Base-by-base conservation (phyloP, 176 grass and related monocot species). In the Rhynchospora breviuscula region DNA sequence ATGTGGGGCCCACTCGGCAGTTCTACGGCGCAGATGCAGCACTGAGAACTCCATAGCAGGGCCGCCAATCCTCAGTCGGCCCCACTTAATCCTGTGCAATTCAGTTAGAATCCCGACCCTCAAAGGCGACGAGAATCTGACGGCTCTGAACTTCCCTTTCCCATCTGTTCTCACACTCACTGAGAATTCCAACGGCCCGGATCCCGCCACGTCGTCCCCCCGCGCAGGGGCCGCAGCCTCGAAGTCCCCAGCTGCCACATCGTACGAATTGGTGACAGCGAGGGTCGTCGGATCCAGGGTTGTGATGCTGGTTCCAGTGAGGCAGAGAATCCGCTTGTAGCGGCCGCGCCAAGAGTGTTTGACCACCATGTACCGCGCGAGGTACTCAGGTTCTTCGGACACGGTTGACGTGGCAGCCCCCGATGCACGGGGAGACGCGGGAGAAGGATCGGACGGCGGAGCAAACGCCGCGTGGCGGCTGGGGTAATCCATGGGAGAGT, bases 331-430 rank as follows among this genome's bases (percentile, higher is more conserved):
- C 78, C 96, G 84, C 85, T 88, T 91, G 86, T 99, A 99, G 74
- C 96, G 87, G 15, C 91, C 96, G 29, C 96, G 81, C 96, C 96
- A 98, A 26, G 96, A 98, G 83, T 98, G 93, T 85, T 98, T 98
- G 83, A 98, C 83, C 26, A 93, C 91, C 79, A 93, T 73, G 86
- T 95, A 93, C 22, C 96, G 85, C 31, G 80, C 84, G 57, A 98
- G 89, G 88, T 98, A 98, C 89, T 98, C 96, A 6, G 96, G 96
- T 87, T 98, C 96, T 87, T 98, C 96, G 51, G 87, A 19, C 26
- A 79, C 76, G 46, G 75, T 59, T 12, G 62, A 4, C 61, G 64
- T 19, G 64, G 81, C 68, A 51, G 90, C 45, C 13, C 86, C n/a
- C 9, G 68, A 44, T 59, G 89, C 45, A 22, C 84, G 69, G 67